These are phyloP conservation scores for Xylaria sp. DNA, from an alignment of 2,329 filamentous ascomycete genomes.

Conservation along the genomic window DNA sequence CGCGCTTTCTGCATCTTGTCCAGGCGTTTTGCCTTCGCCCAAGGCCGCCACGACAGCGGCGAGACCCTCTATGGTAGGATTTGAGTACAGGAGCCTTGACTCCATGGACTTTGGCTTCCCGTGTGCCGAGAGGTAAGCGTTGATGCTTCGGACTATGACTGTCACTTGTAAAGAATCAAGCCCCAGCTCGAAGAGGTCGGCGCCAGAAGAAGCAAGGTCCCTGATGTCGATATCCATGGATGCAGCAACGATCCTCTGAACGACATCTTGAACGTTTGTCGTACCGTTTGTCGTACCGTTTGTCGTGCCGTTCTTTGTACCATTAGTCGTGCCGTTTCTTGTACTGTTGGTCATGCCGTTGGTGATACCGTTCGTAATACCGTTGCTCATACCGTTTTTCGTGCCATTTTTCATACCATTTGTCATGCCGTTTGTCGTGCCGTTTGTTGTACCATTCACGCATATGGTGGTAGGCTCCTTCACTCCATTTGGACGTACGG, in stretches of 20 bases:
- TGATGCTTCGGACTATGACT: conserved; percentile 12
- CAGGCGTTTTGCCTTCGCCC: not conserved
- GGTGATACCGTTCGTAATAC: not conserved
- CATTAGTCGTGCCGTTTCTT: too few species aligned
- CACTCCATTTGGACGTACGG: too few species aligned
- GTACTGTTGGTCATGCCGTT: not conserved
- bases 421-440: not conserved
- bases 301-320: too few species aligned
- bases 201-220: conserved; percentile 2
- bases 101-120: conserved; percentile 6
- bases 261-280: not conserved
- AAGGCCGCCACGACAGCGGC: conserved; percentile 8
- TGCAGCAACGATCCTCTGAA: conserved; percentile 16
- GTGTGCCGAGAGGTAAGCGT: conserved; percentile 4
- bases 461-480: too few species aligned
- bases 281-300: not conserved
- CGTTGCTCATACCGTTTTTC: too few species aligned
- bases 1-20: not conserved
- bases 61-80: conserved; percentile 20
- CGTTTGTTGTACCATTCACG: too few species aligned
- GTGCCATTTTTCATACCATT: not conserved
- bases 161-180: conserved; percentile 28
- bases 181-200: conserved; percentile 26
- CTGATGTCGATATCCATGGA: conserved; percentile 15
- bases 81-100: conserved; percentile 15